Evolutionary conservation across 179 eudicot genomes (phyloP).

Genomic region (Dionaea muscipula): DNA sequence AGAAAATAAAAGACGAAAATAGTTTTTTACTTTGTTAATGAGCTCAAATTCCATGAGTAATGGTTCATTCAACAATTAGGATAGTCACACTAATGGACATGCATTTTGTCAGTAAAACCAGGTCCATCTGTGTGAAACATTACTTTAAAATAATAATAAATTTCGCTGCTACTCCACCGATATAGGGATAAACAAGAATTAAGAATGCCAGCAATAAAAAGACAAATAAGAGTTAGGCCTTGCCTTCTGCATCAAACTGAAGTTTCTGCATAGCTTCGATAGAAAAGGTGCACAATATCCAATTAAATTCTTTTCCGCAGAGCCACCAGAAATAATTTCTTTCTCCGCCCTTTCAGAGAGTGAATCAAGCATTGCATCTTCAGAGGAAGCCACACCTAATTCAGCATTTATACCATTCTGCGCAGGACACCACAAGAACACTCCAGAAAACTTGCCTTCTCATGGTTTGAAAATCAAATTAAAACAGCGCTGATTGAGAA

Average conservation of each 20-base stretch:
- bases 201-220: not conserved
- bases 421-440: constrained; percentile 1
- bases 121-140: too few relatives aligned
- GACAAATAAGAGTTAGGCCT: constrained; percentile 13
- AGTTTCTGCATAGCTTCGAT: constrained; percentile 77
- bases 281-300: constrained; percentile 76
- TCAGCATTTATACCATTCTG: constrained; percentile 87
- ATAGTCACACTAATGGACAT: too few relatives aligned
- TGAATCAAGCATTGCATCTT: constrained; percentile 78
- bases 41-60: too few relatives aligned
- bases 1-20: too few relatives aligned
- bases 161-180: too few relatives aligned
- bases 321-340: constrained; percentile 69
- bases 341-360: constrained; percentile 74
- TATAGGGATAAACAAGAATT: too few relatives aligned
- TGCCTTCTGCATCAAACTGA: constrained; percentile 91
- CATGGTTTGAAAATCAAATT: not conserved
- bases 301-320: constrained; percentile 57
- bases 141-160: too few relatives aligned
- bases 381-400: constrained; percentile 88
- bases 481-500: not conserved
- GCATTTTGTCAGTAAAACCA: too few relatives aligned
- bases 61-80: too few relatives aligned
- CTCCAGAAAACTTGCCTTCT: not conserved
- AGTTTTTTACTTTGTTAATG: too few relatives aligned